These are phyloP conservation scores for Fusarium torreyae DNA, from an alignment of 2,329 filamentous ascomycete genomes.

Conservation along the genomic window DNA sequence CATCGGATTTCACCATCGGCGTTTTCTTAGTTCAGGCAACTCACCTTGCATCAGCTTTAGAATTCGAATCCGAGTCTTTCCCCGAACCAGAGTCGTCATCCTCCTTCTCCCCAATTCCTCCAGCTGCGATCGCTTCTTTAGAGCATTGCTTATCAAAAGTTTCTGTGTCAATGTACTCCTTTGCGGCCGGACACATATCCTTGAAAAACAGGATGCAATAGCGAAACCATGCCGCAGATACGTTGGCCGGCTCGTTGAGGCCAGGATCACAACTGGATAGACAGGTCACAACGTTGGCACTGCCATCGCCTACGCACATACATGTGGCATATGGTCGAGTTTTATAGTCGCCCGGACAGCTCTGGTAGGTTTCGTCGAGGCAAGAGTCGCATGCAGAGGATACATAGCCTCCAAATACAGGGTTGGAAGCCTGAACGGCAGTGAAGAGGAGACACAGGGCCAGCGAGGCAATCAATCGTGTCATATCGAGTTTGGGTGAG, in stretches of 20 bases:
- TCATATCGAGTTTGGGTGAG: background rate
- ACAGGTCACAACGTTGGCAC: background rate
- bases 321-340: constrained; percentile 10
- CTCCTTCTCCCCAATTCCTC: background rate
- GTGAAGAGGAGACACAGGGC: background rate
- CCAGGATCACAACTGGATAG: background rate
- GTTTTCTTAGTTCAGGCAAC: background rate
- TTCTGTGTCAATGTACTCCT: background rate
- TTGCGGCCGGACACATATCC: background rate
- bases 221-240: background rate
- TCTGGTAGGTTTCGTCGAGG: constrained; percentile 5
- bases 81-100: background rate
- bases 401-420: background rate
- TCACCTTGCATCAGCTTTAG: background rate
- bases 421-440: background rate
- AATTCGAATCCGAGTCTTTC: background rate
- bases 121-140: background rate
- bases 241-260: constrained; percentile 1
- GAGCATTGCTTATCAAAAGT: constrained; percentile 2
- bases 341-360: background rate
- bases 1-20: background rate
- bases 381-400: background rate
- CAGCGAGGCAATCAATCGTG: background rate
- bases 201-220: constrained; percentile 9
- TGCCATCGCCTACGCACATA: constrained; percentile 6